Evolutionary conservation across 345 rosid genomes (phyloP).

Genomic region (Dipteronia dyeriana): DNA sequence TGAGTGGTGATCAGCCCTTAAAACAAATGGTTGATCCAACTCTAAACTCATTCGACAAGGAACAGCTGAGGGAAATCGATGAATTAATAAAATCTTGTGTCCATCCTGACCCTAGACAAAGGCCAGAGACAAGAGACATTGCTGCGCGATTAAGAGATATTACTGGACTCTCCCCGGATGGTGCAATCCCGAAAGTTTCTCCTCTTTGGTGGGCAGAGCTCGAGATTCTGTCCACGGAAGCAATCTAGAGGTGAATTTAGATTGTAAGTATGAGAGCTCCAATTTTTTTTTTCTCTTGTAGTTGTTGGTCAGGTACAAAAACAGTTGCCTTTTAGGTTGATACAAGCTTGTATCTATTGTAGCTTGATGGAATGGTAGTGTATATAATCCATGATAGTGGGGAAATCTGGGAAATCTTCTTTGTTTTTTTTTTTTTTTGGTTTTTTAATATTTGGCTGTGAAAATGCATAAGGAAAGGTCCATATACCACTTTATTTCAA

Average conservation of each 20-base stretch:
- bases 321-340: conserved; percentile 10
- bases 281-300: conserved; percentile 10
- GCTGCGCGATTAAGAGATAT: conserved; percentile 55
- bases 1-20: conserved; percentile 39
- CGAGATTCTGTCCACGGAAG: conserved; percentile 71
- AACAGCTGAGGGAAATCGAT: conserved; percentile 54
- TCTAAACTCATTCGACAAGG: conserved; percentile 49
- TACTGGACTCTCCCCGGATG: conserved; percentile 52
- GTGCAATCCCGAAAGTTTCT: conserved; percentile 69
- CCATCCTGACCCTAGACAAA: conserved; percentile 52
- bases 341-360: conserved; percentile 6
- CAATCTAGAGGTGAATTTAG: conserved; percentile 25
- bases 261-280: conserved; percentile 17
- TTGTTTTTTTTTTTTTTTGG: neutral
- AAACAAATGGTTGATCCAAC: conserved; percentile 71
- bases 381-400: conserved; percentile 24
- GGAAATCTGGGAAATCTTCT: conserved; percentile 4
- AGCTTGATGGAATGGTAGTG: conserved; percentile 23
- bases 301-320: conserved; percentile 13
- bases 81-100: conserved; percentile 63
- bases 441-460: neutral
- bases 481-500: neutral
- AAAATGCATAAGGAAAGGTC: conserved; percentile 14
- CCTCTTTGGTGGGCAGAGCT: conserved; percentile 99
- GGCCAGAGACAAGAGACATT: conserved; percentile 65